Evolutionary conservation across 2,329 filamentous ascomycete genomes (phyloP).

Genomic region (Cytospora piceae): DNA sequence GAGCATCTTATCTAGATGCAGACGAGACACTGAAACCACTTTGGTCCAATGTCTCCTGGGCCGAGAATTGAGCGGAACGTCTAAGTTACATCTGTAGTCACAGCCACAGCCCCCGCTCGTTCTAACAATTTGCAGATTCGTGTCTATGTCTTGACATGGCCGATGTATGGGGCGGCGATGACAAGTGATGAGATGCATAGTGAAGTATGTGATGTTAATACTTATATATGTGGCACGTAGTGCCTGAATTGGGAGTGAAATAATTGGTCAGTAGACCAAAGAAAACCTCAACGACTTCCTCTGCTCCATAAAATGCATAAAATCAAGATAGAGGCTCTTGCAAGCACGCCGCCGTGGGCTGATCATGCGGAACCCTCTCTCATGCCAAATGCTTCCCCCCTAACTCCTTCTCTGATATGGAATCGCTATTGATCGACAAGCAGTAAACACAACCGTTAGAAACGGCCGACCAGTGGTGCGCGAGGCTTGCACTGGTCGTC

Average conservation of each 20-base stretch:
- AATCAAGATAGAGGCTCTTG: neutral
- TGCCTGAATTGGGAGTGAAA: too few relatives aligned
- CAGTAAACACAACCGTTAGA: too few relatives aligned
- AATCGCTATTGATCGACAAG: too few relatives aligned
- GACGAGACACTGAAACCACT: neutral
- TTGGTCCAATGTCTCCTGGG: neutral
- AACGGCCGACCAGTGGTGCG: neutral
- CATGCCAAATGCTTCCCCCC: neutral
- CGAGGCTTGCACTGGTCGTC: too few relatives aligned
- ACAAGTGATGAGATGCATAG: too few relatives aligned
- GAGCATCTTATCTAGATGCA: neutral
- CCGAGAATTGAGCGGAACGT: neutral
- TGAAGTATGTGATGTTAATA: too few relatives aligned
- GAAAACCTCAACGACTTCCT: neutral
- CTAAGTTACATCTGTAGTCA: too few relatives aligned
- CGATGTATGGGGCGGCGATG: too few relatives aligned
- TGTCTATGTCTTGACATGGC: too few relatives aligned
- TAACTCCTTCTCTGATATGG: neutral
- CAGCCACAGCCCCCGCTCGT: too few relatives aligned
- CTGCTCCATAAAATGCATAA: neutral
- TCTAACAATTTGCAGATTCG: too few relatives aligned
- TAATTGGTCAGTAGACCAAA: neutral
- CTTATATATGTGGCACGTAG: too few relatives aligned
- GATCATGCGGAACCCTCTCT: neutral
- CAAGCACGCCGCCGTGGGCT: slow-evolving; percentile 5